Conservation (phyloP, 2,329 filamentous ascomycete species). For the Penicillium sclerotigenum region DNA sequence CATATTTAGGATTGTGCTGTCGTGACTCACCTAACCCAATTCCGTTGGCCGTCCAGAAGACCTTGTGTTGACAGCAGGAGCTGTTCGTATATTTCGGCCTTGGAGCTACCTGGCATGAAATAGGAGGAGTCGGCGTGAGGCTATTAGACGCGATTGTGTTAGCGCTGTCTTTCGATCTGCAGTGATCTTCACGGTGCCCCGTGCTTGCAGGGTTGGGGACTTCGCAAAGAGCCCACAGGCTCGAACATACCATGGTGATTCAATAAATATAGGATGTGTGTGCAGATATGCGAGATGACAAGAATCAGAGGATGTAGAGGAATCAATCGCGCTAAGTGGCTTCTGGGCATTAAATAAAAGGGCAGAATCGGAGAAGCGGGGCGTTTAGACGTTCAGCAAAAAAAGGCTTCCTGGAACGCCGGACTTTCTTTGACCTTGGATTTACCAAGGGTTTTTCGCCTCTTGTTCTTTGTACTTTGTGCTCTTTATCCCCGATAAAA, state of each 20-base stretch:
- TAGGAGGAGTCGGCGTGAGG: slow-evolving; percentile 49
- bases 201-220: neutral
- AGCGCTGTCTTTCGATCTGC: neutral
- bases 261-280: neutral
- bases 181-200: neutral
- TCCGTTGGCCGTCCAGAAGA: slow-evolving; percentile 43
- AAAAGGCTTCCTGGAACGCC: no score
- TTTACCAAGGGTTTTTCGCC: neutral
- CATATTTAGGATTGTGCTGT: neutral
- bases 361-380: slow-evolving; percentile 1
- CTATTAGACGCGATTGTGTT: slow-evolving; percentile 25
- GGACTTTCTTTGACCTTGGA: neutral
- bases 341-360: neutral
- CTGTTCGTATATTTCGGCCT: slow-evolving; percentile 44
- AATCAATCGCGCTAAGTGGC: neutral
- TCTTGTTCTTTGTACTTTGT: neutral
- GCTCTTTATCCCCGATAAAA: neutral
- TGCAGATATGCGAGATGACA: neutral
- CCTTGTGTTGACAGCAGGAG: slow-evolving; percentile 40
- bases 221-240: neutral
- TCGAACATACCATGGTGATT: slow-evolving; percentile 1
- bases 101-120: slow-evolving; percentile 39
- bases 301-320: neutral
- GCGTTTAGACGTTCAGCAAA: neutral
- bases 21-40: slow-evolving; percentile 43